Percentiles rank a stretch among this genome's conserved stretches.
Conservation (phyloP, 2,329 filamentous ascomycete species). For the Aspergillus sp. region DNA sequence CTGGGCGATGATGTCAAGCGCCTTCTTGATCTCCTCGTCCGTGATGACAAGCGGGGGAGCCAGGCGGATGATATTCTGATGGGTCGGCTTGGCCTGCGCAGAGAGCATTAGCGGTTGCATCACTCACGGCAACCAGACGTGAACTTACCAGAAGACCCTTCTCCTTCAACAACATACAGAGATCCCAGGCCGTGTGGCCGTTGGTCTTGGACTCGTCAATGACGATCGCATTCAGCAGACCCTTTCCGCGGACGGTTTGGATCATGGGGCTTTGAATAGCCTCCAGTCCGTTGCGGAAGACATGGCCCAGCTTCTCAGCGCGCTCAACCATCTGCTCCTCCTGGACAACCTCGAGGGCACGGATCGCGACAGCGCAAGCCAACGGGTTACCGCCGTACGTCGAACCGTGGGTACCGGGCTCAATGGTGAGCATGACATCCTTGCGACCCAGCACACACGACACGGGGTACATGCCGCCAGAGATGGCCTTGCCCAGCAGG, state of each 20-base stretch:
- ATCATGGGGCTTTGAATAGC: slow-evolving; percentile 79
- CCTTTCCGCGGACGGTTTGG: slow-evolving; percentile 82
- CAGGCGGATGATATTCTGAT: slow-evolving; percentile 96
- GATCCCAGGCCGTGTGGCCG: slow-evolving; percentile 89
- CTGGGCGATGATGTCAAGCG: slow-evolving; percentile 76
- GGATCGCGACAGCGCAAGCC: slow-evolving; percentile 91
- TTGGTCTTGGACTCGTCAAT: slow-evolving; percentile 87
- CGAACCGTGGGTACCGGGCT: slow-evolving; percentile 94
- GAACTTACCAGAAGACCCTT: slow-evolving; percentile 83
- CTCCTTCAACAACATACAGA: slow-evolving; percentile 91
- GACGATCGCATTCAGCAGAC: slow-evolving; percentile 90
- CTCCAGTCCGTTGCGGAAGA: slow-evolving; percentile 77
- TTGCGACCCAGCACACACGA: slow-evolving; percentile 84
- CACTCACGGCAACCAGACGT: background rate
- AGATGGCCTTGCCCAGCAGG: slow-evolving; percentile 94
- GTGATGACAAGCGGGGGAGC: slow-evolving; percentile 95
- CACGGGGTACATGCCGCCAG: slow-evolving; percentile 98
- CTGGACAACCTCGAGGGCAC: slow-evolving; percentile 87
- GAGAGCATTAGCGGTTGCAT: background rate
- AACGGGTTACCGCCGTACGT: slow-evolving; percentile 98
- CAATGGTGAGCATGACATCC: slow-evolving; percentile 92
- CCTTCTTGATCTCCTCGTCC: slow-evolving; percentile 77
- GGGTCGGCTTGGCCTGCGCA: slow-evolving; percentile 87
- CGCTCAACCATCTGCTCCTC: slow-evolving; percentile 85
- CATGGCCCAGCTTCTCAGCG: slow-evolving; percentile 74